Base-by-base conservation (phyloP, 2,329 filamentous ascomycete species). In the Pestalotiopsis sp. region DNA sequence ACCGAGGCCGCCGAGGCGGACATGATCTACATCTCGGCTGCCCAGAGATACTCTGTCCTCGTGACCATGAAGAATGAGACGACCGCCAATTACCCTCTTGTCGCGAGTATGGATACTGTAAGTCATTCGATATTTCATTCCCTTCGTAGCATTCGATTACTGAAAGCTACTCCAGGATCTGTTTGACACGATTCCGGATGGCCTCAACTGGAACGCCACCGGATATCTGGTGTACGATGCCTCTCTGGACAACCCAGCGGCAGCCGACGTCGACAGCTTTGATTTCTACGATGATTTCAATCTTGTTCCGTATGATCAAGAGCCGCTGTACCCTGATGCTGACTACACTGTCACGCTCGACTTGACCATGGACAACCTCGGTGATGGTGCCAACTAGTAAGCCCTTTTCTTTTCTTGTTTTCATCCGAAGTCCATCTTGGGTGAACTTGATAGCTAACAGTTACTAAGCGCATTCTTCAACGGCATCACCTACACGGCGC, bases 231-330 rank as follows among this genome's bases (percentile, higher is more conserved):
- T 87, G 6, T 90, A 91, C 74, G 83, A 90, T 72, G 74, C 80
- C 1, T 69, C 77, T 11, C 82, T 85, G 20, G 70, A 80, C 0
- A 77, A 86, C 0, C 85, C 87, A 1, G 77, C 83, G 0, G 83
- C 93, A 0, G 84, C 86, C 0, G 69, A 84, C 0, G 76, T 94
- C 3, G 84, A 91, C 59, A 85, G 87, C 13, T 89, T 94, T 62
- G 81, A 90, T 27, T 86, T 90, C 1, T 90, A 92, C 69, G 93
- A 97, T 74, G 94, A 97, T 76, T 89, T 92, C 71, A 85, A 81
- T 0, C 86, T 97, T 0, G 84, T 91, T 0, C 92, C 94, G 0
- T 84, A 87, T 67, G 93, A 97, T 75, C 86, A 88, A 61, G 82
- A 89, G 78, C 81, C 84, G 9, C 82, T 91, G 2, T 85, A 91